phyloP scores from a whole-genome alignment of 768 basidiomycete genomes.

The Mycena haematopus region DNA sequence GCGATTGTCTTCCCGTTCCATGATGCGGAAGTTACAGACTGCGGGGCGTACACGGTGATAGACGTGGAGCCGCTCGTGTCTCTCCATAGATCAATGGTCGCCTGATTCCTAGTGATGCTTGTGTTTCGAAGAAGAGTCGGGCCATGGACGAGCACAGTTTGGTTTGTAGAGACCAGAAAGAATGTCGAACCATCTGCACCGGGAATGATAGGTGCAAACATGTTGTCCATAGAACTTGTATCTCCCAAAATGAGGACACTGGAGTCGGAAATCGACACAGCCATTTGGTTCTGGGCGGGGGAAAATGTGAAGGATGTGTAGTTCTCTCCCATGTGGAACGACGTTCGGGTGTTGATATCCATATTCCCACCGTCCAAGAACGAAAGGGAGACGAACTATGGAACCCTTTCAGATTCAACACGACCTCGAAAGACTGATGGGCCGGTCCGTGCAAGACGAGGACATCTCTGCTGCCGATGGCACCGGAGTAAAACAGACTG shows the following conservation, averaged over 20 bases:
- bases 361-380: slow-evolving; percentile 14
- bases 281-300: slow-evolving; percentile 16
- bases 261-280: slow-evolving; percentile 13
- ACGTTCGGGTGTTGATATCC: slow-evolving; percentile 9
- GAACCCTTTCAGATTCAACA: slow-evolving; percentile 14
- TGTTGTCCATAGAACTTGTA: slow-evolving; percentile 6
- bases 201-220: slow-evolving; percentile 22
- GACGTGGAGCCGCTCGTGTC: slow-evolving; percentile 15
- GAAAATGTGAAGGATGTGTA: slow-evolving; percentile 18
- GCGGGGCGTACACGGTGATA: slow-evolving; percentile 19
- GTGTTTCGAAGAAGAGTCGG: slow-evolving; percentile 21
- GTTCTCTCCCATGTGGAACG: neutral
- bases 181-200: slow-evolving; percentile 18
- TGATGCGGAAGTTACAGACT: slow-evolving; percentile 16
- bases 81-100: slow-evolving; percentile 20
- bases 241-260: slow-evolving; percentile 19
- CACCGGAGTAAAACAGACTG: slow-evolving; percentile 22
- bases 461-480: slow-evolving; percentile 18
- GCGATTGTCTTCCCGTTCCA: slow-evolving; percentile 20
- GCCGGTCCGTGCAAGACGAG: slow-evolving; percentile 22
- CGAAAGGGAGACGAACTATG: slow-evolving; percentile 7
- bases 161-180: slow-evolving; percentile 16
- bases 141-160: slow-evolving; percentile 21
- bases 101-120: neutral
- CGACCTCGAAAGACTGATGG: slow-evolving; percentile 19